Evolutionary conservation across 2,329 filamentous ascomycete species (phyloP).

Genomic region (Leptographium flavum): DNA sequence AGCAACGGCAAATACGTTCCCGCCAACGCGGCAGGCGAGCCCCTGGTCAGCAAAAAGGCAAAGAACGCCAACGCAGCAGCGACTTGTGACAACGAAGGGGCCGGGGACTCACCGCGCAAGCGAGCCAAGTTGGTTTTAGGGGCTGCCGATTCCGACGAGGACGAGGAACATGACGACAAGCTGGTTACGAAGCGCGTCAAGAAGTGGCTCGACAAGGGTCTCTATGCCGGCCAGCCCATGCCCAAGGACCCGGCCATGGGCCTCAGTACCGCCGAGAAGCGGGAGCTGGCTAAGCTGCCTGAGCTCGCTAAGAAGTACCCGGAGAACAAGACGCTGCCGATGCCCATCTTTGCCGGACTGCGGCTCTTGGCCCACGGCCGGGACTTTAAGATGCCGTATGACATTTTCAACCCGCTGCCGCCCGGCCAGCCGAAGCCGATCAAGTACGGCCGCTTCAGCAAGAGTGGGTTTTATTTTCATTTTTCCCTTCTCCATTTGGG

Average conservation of each 20-base stretch:
- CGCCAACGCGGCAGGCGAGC: constrained; percentile 22
- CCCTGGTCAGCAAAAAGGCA: constrained; percentile 18
- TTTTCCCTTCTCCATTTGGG: too few species aligned
- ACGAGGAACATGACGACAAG: constrained; percentile 17
- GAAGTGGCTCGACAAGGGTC: constrained; percentile 66
- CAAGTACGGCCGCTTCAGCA: constrained; percentile 83
- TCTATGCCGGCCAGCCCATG: constrained; percentile 70
- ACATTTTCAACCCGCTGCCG: constrained; percentile 77
- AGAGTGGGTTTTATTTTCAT: too few species aligned
- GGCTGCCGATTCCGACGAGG: constrained; percentile 10
- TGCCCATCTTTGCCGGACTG: constrained; percentile 67
- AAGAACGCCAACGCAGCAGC: not conserved
- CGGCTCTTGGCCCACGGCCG: constrained; percentile 56
- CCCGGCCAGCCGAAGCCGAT: constrained; percentile 81
- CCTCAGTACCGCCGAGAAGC: constrained; percentile 36
- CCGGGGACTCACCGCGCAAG: constrained; percentile 13
- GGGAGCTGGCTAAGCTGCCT: constrained; percentile 30
- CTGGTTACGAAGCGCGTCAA: constrained; percentile 36
- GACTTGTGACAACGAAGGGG: constrained; percentile 9
- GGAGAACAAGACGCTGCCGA: constrained; percentile 47
- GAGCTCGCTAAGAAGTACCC: constrained; percentile 31
- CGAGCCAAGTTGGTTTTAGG: constrained; percentile 13
- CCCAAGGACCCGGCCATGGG: constrained; percentile 32
- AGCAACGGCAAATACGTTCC: constrained; percentile 47
- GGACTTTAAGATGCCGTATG: constrained; percentile 80